Conservation (phyloP, 148 eudicot genomes). For the Camellia japonica region DNA sequence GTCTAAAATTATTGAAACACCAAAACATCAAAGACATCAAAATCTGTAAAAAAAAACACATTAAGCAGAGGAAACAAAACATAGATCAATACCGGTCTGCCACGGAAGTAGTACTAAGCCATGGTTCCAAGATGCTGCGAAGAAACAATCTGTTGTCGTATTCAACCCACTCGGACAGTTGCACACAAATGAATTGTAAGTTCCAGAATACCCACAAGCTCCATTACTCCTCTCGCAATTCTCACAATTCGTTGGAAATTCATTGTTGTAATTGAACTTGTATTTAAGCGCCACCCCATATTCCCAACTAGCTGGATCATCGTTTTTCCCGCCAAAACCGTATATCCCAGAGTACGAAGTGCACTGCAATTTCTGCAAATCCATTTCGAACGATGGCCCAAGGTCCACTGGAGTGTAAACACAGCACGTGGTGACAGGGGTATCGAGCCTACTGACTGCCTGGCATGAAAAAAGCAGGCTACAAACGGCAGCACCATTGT, state of each 20-base stretch:
- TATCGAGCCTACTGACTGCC: slow-evolving; percentile 60
- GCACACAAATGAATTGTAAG: slow-evolving; percentile 52
- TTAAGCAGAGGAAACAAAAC: neutral
- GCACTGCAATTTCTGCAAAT: slow-evolving; percentile 63
- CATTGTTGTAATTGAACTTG: slow-evolving; percentile 70
- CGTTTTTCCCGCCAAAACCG: slow-evolving; percentile 50
- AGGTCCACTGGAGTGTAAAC: slow-evolving; percentile 89
- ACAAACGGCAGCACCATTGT: slow-evolving; percentile 54
- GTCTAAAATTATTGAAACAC: neutral
- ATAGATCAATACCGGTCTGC: slow-evolving; percentile 21
- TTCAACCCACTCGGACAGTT: slow-evolving; percentile 71
- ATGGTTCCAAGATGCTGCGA: slow-evolving; percentile 48
- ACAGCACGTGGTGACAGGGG: slow-evolving; percentile 63
- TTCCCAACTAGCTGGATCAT: slow-evolving; percentile 59
- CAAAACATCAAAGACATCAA: neutral
- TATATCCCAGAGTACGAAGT: slow-evolving; percentile 65
- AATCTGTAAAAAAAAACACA: neutral
- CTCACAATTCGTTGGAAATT: slow-evolving; percentile 56
- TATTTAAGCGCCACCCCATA: slow-evolving; percentile 75
- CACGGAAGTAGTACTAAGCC: slow-evolving; percentile 34
- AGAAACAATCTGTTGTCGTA: slow-evolving; percentile 64
- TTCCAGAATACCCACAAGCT: slow-evolving; percentile 61
- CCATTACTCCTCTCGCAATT: slow-evolving; percentile 77
- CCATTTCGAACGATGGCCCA: slow-evolving; percentile 84
- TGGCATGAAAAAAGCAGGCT: slow-evolving; percentile 67